Conservation (phyloP, 805 yeast species). For the Suhomyces prunicola region DNA sequence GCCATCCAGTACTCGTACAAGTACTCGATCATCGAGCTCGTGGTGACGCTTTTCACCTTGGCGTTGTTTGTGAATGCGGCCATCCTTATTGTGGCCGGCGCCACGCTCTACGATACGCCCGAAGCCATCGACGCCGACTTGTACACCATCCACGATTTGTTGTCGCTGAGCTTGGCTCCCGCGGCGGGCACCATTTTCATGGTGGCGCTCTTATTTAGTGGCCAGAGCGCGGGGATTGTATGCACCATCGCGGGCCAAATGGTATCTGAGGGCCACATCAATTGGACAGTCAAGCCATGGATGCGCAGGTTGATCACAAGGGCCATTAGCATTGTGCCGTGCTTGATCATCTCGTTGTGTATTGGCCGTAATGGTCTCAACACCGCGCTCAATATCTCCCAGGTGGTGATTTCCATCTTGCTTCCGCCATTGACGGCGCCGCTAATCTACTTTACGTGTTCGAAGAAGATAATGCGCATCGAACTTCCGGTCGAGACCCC, state of each 20-base stretch:
- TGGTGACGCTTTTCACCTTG: constrained; percentile 67
- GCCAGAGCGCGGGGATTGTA: constrained; percentile 88
- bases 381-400: constrained; percentile 76
- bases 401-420: constrained; percentile 76
- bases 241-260: constrained; percentile 94
- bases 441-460: constrained; percentile 74
- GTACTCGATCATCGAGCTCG: constrained; percentile 69
- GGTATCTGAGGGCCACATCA: constrained; percentile 85
- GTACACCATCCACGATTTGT: constrained; percentile 67
- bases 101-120: constrained; percentile 66
- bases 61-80: constrained; percentile 87
- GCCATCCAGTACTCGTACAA: constrained; percentile 72
- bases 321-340: constrained; percentile 75
- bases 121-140: constrained; percentile 75
- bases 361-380: constrained; percentile 74
- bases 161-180: constrained; percentile 59
- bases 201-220: constrained; percentile 78
- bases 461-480: constrained; percentile 64
- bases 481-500: constrained; percentile 23
- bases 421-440: constrained; percentile 87
- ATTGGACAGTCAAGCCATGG: constrained; percentile 82
- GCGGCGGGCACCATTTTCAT: constrained; percentile 83
- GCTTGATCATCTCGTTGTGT: constrained; percentile 64
- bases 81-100: constrained; percentile 77
- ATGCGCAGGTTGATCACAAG: constrained; percentile 75